These are phyloP conservation scores for Pichia pseudocactophila DNA, from an alignment of 805 yeast species.

Conservation along the genomic window DNA sequence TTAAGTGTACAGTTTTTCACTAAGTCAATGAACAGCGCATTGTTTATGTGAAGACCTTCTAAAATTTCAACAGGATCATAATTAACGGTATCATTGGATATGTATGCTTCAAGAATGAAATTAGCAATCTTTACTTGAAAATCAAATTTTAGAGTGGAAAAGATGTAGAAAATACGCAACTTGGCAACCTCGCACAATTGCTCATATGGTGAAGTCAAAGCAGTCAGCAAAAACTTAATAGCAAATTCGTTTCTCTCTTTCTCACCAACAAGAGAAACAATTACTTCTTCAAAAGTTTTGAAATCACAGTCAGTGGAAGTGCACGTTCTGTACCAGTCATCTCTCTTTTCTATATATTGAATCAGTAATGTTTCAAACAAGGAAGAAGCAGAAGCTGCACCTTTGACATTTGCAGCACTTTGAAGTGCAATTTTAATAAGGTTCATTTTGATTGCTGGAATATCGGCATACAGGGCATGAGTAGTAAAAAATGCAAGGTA, in stretches of 20 bases:
- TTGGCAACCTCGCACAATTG: conserved; percentile 41
- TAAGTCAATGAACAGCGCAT: conserved; percentile 48
- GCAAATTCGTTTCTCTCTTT: conserved; percentile 51
- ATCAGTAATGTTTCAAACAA: conserved; percentile 39
- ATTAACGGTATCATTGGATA: conserved; percentile 28
- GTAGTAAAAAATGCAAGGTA: conserved; percentile 58
- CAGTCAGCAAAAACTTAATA: conserved; percentile 49
- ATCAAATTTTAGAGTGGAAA: conserved; percentile 48
- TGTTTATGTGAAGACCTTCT: conserved; percentile 45
- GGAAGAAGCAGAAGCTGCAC: conserved; percentile 37
- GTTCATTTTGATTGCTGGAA: conserved; percentile 48
- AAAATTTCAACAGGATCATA: conserved; percentile 49
- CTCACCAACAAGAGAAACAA: conserved; percentile 52
- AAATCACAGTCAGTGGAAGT: conserved; percentile 41
- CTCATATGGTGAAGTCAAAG: conserved; percentile 39
- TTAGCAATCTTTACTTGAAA: conserved; percentile 49
- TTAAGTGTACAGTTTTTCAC: conserved; percentile 38
- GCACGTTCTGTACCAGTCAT: conserved; percentile 36
- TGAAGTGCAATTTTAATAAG: conserved; percentile 39
- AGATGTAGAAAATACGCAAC: conserved; percentile 44
- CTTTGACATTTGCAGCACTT: conserved; percentile 31
- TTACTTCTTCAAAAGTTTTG: conserved; percentile 43
- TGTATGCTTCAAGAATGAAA: conserved; percentile 46
- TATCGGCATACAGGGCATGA: conserved; percentile 46
- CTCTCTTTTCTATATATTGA: conserved; percentile 39